Evolutionary conservation across 768 basidiomycete genomes (phyloP).

Genomic region (Mycena pura): DNA sequence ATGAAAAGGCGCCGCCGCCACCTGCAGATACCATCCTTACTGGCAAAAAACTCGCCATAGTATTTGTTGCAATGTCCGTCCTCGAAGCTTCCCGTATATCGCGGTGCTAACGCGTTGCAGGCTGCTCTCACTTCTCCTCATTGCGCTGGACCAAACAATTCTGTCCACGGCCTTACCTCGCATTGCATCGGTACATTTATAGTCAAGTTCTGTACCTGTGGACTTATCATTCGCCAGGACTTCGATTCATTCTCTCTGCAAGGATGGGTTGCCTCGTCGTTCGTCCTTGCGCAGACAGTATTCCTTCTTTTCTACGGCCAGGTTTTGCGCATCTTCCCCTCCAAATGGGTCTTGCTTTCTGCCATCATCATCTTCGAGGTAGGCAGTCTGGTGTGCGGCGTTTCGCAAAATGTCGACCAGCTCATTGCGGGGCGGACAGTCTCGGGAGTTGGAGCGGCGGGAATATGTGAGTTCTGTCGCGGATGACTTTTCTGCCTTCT

Average conservation of each 20-base stretch:
- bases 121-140: conserved; percentile 31
- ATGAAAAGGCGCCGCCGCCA: not conserved
- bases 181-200: conserved; percentile 29
- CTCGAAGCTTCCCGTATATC: not conserved
- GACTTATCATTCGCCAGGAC: not conserved
- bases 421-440: conserved; percentile 44
- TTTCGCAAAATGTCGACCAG: conserved; percentile 31
- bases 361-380: conserved; percentile 46
- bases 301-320: conserved; percentile 21
- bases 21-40: conserved; percentile 1
- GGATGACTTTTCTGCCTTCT: not conserved
- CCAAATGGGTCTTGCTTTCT: conserved; percentile 23
- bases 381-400: conserved; percentile 48
- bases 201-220: not conserved
- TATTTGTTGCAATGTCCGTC: conserved; percentile 16
- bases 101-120: not conserved
- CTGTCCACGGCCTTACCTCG: conserved; percentile 38
- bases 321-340: conserved; percentile 2
- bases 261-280: conserved; percentile 28
- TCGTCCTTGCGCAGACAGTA: conserved; percentile 30
- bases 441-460: conserved; percentile 16
- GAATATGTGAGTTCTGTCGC: conserved; percentile 4
- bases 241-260: conserved; percentile 12
- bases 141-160: conserved; percentile 47
- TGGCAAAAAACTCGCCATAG: conserved; percentile 8